Base-by-base conservation (phyloP, 2,329 filamentous ascomycete species). In the Cladosporium sp. region DNA sequence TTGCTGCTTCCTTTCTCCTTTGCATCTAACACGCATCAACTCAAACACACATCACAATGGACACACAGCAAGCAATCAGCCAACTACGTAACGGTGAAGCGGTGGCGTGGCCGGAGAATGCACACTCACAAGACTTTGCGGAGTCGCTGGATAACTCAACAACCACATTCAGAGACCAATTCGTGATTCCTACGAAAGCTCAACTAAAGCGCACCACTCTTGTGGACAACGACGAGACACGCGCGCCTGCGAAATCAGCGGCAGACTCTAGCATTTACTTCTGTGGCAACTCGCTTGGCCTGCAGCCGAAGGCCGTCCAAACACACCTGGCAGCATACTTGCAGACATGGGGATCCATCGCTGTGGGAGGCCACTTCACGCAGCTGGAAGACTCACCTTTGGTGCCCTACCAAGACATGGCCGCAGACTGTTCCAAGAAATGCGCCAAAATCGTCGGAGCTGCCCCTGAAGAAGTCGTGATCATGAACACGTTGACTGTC, bases 261-360 rank as follows among this genome's bases (percentile, higher is more conserved):
- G 65, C 71, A 24, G 80, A 83, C 28, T 80, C 81, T 58, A 85
- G 84, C 67, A 89, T 92, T 67, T 97, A 97, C 78, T 88, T 97
- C 71, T 93, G 92, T 71, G 93, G 93, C 64, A 96, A 97, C 80
- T 96, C 92, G 0, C 84, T 97, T 1, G 93, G 93, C 36, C 86
- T 93, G 6, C 93, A 96, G 76, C 92, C 93, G 55, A 88, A 87
- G 71, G 86, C 85, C 12, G 87, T 89, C 0, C 83, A 85, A 15
- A 80, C 84, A 32, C 88, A 92, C 68, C 79, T 96, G 67, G 82
- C 87, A 52, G 85, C 87, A 2, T 92, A 95, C 71, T 84, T 96
- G 0, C 86, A 91, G 69, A 92, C 92, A 14, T 97, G 93, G 93
- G 90, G 89, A 0, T 90, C 88, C 0, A 90, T 95, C 69, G 93